Evolutionary conservation across 129 eudicot species (phyloP).

Genomic region (Arctium minus): DNA sequence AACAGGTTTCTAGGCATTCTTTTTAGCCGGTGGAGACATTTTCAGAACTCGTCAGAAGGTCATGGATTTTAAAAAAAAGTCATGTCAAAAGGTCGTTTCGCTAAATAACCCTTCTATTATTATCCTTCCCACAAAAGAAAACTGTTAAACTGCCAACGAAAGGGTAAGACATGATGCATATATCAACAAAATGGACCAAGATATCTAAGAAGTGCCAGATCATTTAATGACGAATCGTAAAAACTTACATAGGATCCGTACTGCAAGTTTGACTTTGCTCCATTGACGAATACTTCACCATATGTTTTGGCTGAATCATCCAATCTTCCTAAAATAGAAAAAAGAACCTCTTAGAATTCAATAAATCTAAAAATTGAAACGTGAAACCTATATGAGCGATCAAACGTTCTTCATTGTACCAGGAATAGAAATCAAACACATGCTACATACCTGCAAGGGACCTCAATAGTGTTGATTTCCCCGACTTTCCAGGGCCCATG

Average conservation of each 20-base stretch:
- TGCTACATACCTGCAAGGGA: slow-evolving; percentile 79
- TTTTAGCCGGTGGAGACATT: no score
- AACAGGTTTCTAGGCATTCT: no score
- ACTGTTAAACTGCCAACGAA: not conserved
- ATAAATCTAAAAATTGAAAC: not conserved
- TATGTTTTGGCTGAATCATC: slow-evolving; percentile 77
- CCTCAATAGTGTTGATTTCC: slow-evolving; percentile 84
- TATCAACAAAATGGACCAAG: not conserved
- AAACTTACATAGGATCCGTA: slow-evolving; percentile 89
- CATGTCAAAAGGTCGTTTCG: no score
- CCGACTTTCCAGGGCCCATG: slow-evolving; percentile 97
- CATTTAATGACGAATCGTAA: not conserved
- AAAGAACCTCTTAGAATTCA: slow-evolving; percentile 8
- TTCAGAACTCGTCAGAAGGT: no score
- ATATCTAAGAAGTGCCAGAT: not conserved
- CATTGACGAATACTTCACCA: slow-evolving; percentile 88
- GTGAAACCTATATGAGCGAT: not conserved
- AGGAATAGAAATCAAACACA: not conserved
- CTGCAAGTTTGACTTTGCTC: slow-evolving; percentile 56
- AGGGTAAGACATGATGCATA: not conserved
- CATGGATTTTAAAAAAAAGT: no score
- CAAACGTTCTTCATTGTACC: not conserved
- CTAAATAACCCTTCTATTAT: not conserved
- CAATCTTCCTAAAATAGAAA: slow-evolving; percentile 67
- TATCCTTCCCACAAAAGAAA: not conserved